Percentiles rank a stretch among this genome's conserved stretches.
phyloP scores from a whole-genome alignment of 1,284 basidiomycete genomes.

The Rhodotorula sp. region DNA sequence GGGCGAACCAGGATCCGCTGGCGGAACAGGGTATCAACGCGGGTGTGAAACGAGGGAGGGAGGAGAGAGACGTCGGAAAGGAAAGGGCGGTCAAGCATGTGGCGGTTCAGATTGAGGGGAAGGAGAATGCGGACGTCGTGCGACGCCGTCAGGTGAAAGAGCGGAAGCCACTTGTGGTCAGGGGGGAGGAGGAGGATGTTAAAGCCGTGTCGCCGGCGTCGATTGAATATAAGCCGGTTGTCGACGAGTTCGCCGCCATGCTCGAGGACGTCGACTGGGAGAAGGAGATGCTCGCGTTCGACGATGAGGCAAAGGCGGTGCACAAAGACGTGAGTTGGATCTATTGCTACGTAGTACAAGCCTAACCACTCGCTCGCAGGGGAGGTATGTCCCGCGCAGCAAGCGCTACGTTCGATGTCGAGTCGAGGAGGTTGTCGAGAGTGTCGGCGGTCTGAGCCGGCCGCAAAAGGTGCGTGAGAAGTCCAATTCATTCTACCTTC shows the following conservation, averaged over 20 bases:
- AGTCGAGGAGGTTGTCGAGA: constrained; percentile 23
- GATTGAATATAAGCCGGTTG: neutral
- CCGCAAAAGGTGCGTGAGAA: constrained; percentile 1
- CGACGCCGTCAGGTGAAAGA: neutral
- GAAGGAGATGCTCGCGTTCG: constrained; percentile 5
- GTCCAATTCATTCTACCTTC: too few species aligned
- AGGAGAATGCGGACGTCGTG: neutral
- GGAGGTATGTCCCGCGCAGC: constrained; percentile 10
- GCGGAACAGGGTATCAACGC: too few species aligned
- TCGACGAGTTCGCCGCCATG: constrained; percentile 29
- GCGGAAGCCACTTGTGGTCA: neutral
- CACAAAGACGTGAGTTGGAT: neutral
- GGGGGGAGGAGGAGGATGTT: neutral
- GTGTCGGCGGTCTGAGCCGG: constrained; percentile 1
- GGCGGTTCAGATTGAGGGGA: constrained; percentile 13
- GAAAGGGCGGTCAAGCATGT: constrained; percentile 6
- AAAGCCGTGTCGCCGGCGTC: neutral
- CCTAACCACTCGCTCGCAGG: neutral
- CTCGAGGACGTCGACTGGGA: constrained; percentile 39
- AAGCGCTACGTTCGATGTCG: constrained; percentile 26
- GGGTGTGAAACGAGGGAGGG: neutral
- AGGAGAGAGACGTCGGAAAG: too few species aligned
- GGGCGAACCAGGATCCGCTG: too few species aligned
- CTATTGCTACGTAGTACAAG: too few species aligned
- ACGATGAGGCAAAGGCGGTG: neutral